phyloP scores from a whole-genome alignment of 2,329 filamentous ascomycete species.

The Aureobasidium sp. region DNA sequence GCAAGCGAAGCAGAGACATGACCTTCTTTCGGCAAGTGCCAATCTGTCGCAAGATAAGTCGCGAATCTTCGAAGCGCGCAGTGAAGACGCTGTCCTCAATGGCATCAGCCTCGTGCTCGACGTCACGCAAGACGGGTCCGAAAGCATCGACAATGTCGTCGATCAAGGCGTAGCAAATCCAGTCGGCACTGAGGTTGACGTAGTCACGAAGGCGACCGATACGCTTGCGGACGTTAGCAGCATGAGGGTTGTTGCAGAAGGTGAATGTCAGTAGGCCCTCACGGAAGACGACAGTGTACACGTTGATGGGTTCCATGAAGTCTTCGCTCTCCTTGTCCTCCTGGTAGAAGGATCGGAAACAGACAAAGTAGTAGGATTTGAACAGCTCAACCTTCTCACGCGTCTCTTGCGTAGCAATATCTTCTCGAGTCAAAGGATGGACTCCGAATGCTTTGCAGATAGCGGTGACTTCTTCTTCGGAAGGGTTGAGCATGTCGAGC shows the following conservation, averaged over 20 bases:
- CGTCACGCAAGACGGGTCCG: slow-evolving; percentile 76
- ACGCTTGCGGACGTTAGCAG: slow-evolving; percentile 79
- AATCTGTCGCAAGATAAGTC: slow-evolving; percentile 77
- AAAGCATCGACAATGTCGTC: slow-evolving; percentile 98
- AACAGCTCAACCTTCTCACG: slow-evolving; percentile 98
- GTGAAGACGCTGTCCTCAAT: slow-evolving; percentile 97
- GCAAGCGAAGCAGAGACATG: slow-evolving; percentile 83
- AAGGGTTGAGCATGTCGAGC: slow-evolving; percentile 89
- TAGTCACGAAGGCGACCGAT: slow-evolving; percentile 93
- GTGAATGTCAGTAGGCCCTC: slow-evolving; percentile 94
- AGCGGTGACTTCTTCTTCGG: slow-evolving; percentile 76
- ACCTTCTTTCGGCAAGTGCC: slow-evolving; percentile 89
- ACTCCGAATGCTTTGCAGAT: slow-evolving; percentile 94
- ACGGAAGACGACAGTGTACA: slow-evolving; percentile 94
- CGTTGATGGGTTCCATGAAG: slow-evolving; percentile 90
- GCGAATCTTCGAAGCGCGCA: slow-evolving; percentile 82
- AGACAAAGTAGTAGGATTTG: slow-evolving; percentile 95
- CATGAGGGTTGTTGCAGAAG: slow-evolving; percentile 80
- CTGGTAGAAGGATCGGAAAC: slow-evolving; percentile 88
- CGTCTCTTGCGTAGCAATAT: slow-evolving; percentile 90
- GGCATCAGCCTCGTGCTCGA: slow-evolving; percentile 80
- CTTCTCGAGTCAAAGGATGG: slow-evolving; percentile 90
- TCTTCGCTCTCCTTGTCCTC: slow-evolving; percentile 70
- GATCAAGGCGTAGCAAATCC: slow-evolving; percentile 98
- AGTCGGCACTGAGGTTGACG: slow-evolving; percentile 88